Conservation (phyloP, 257 asterid species). For the Solanum piurae region DNA sequence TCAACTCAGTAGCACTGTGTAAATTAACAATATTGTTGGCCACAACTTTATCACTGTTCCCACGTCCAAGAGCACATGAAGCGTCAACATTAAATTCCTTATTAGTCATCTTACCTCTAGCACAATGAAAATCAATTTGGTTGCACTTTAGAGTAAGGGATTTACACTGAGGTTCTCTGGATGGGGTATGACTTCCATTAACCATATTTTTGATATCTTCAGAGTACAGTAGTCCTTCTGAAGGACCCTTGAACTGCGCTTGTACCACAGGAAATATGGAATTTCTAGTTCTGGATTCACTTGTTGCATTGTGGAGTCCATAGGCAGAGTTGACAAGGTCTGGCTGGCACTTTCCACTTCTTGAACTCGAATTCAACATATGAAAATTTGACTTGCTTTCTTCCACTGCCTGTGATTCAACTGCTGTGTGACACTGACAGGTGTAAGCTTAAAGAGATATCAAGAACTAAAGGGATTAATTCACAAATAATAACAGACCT, state of each 20-base stretch:
- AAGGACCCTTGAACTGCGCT: slow-evolving; percentile 10
- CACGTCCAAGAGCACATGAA: slow-evolving; percentile 8
- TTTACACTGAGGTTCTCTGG: slow-evolving; percentile 5
- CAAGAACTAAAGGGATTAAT: background rate
- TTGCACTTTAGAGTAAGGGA: slow-evolving; percentile 14
- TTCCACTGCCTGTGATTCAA: slow-evolving; percentile 16
- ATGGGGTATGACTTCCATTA: slow-evolving; percentile 11
- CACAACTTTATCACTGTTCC: slow-evolving; percentile 12
- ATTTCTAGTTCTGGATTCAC: slow-evolving; percentile 8
- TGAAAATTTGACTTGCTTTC: slow-evolving; percentile 13
- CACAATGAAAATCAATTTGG: slow-evolving; percentile 16
- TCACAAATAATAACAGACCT: slow-evolving; percentile 11
- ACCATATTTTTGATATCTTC: slow-evolving; percentile 8
- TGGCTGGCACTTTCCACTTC: slow-evolving; percentile 20
- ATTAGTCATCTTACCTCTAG: slow-evolving; percentile 8
- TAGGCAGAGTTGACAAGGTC: slow-evolving; percentile 8
- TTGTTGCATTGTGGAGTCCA: slow-evolving; percentile 18
- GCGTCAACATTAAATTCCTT: slow-evolving; percentile 5
- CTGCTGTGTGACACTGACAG: slow-evolving; percentile 17
- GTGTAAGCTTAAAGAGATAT: background rate
- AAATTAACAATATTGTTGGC: slow-evolving; percentile 6
- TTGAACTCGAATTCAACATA: slow-evolving; percentile 9
- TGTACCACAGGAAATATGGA: slow-evolving; percentile 11
- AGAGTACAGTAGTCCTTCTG: slow-evolving; percentile 6
- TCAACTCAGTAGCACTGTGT: slow-evolving; percentile 15